Conservation (phyloP, 352 stramenopile species). For the Phytophthora chlamydospora region DNA sequence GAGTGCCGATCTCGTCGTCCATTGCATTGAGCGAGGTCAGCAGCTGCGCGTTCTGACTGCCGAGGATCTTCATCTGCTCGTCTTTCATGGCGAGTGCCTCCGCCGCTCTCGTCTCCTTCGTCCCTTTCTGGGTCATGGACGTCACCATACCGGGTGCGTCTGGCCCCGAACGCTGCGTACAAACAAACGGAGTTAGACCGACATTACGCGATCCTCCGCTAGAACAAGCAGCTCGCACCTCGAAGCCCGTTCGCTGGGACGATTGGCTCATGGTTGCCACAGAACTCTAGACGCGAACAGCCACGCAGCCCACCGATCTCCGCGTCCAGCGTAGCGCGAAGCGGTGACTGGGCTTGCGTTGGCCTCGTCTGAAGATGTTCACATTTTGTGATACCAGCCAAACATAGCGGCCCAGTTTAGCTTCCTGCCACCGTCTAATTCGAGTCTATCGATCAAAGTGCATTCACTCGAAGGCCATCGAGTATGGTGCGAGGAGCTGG, state of each 20-base stretch:
- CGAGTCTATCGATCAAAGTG: conserved; percentile 1
- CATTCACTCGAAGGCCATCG: not conserved
- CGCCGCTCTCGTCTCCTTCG: conserved; percentile 86
- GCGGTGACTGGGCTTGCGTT: not conserved
- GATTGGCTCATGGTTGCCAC: conserved; percentile 33
- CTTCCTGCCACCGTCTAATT: conserved; percentile 8
- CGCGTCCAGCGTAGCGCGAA: not conserved
- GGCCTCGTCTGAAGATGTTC: not conserved
- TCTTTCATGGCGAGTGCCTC: conserved; percentile 97
- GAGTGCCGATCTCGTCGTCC: conserved; percentile 73
- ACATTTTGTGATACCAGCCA: conserved; percentile 5
- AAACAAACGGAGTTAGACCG: not conserved
- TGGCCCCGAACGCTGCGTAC: conserved; percentile 7
- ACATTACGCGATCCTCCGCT: not conserved
- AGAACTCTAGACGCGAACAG: not conserved
- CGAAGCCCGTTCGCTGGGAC: conserved; percentile 14
- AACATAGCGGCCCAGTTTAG: conserved; percentile 18
- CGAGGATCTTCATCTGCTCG: conserved; percentile 95
- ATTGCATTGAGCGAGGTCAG: conserved; percentile 88
- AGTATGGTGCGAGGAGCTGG: not conserved
- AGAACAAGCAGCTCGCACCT: conserved; percentile 20
- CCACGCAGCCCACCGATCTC: not conserved
- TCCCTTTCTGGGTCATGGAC: conserved; percentile 68
- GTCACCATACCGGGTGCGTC: conserved; percentile 47
- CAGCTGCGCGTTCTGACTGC: conserved; percentile 91